Percentiles rank a stretch among this genome's conserved stretches.
These are phyloP conservation scores for Coemansia sp. DNA, from an alignment of 192 early-diverging fungal genomes.

Conservation along the genomic window DNA sequence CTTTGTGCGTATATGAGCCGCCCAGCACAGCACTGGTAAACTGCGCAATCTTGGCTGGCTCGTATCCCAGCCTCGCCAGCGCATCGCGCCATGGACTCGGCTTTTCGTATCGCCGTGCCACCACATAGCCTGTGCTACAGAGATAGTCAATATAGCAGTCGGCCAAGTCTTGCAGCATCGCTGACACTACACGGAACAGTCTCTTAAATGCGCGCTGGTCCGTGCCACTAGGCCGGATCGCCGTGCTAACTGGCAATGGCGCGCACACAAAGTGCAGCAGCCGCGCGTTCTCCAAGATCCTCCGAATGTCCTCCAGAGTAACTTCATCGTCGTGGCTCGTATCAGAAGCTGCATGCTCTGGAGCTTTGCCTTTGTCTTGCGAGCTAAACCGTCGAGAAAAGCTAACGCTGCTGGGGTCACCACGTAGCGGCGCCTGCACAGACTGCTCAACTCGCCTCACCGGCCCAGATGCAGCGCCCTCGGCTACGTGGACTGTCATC, in stretches of 20 bases:
- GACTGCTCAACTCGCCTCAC: slow-evolving; percentile 5
- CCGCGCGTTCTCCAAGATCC: slow-evolving; percentile 51
- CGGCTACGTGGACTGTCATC: background rate
- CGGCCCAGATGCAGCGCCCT: background rate
- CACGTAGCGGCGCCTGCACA: slow-evolving; percentile 30
- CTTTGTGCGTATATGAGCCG: slow-evolving; percentile 13
- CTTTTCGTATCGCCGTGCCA: slow-evolving; percentile 44
- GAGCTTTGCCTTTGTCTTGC: slow-evolving; percentile 3
- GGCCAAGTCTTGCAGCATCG: slow-evolving; percentile 50
- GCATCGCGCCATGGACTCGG: slow-evolving; percentile 34
- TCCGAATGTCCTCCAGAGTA: slow-evolving; percentile 39
- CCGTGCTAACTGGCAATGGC: slow-evolving; percentile 37
- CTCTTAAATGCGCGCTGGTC: slow-evolving; percentile 38
- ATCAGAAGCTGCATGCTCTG: background rate
- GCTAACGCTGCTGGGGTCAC: slow-evolving; percentile 10
- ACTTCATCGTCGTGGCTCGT: slow-evolving; percentile 10
- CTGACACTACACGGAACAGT: slow-evolving; percentile 44
- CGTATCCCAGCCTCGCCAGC: slow-evolving; percentile 35
- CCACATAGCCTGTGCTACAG: slow-evolving; percentile 47
- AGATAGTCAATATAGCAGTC: slow-evolving; percentile 54
- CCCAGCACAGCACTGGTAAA: slow-evolving; percentile 29
- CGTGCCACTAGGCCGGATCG: slow-evolving; percentile 30
- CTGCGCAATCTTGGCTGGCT: slow-evolving; percentile 17
- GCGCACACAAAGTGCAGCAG: slow-evolving; percentile 54
- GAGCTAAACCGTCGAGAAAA: background rate